A percentile compares a stretch with the other conserved stretches of the same genome.
Evolutionary conservation across 2,329 filamentous ascomycete genomes (phyloP).

Genomic region (Trichophyton schoenleinii): DNA sequence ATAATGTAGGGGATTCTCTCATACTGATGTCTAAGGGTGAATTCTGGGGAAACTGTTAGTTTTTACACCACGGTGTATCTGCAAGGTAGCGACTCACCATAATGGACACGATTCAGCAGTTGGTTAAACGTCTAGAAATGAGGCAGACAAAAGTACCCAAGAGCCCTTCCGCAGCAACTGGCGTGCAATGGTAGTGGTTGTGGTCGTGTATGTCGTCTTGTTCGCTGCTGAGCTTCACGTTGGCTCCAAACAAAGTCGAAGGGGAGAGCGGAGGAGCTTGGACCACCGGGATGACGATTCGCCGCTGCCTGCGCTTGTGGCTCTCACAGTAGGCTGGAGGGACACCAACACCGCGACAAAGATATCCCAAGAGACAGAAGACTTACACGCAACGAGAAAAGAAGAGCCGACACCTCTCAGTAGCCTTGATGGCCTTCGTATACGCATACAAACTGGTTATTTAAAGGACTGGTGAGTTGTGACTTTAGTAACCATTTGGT

Average conservation of each 20-base stretch:
- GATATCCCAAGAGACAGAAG: not conserved
- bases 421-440: not conserved
- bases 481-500: not conserved
- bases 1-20: constrained; percentile 17
- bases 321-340: not conserved
- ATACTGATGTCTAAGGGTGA: constrained; percentile 94
- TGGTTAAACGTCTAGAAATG: not conserved
- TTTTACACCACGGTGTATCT: not conserved
- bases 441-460: not conserved
- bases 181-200: not conserved
- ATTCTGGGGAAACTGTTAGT: constrained; percentile 41
- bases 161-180: not conserved
- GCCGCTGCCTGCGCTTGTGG: constrained; percentile 12
- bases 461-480: not conserved
- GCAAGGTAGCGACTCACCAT: not conserved
- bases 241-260: not conserved
- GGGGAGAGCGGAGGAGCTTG: constrained; percentile 17
- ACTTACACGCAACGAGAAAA: not conserved
- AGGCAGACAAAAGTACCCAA: not conserved
- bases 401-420: not conserved
- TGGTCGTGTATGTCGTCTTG: not conserved
- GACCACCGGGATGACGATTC: constrained; percentile 25
- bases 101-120: not conserved
- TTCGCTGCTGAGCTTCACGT: constrained; percentile 3
- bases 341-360: not conserved